A percentile compares a stretch with the other conserved stretches of the same genome.
Conservation (phyloP, 2,329 filamentous ascomycete species). For the Talaromyces marneffei region DNA sequence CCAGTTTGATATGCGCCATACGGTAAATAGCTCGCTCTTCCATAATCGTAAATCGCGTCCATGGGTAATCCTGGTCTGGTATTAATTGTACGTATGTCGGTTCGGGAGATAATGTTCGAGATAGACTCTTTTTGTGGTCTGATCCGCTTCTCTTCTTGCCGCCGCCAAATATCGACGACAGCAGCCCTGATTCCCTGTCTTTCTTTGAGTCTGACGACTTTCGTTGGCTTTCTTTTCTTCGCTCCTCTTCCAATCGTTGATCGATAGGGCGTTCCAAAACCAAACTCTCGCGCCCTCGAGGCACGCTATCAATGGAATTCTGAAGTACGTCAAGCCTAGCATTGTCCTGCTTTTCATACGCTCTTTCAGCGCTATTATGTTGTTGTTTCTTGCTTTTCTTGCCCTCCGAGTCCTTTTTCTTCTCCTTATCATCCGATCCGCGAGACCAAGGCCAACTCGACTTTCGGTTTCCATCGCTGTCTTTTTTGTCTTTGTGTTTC, state of each 20-base stretch:
- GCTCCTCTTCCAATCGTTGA: conserved; percentile 60
- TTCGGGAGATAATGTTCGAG: conserved; percentile 74
- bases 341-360: conserved; percentile 76
- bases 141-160: conserved; percentile 78
- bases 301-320: conserved; percentile 68
- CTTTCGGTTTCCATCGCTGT: conserved; percentile 65
- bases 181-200: conserved; percentile 80
- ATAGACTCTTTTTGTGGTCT: conserved; percentile 65
- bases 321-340: conserved; percentile 81
- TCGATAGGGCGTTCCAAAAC: conserved; percentile 72
- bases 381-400: conserved; percentile 51
- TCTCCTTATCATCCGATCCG: conserved; percentile 64
- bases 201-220: conserved; percentile 70
- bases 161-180: conserved; percentile 87
- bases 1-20: conserved; percentile 97
- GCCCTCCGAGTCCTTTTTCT: conserved; percentile 54
- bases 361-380: conserved; percentile 40
- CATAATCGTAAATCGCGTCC: conserved; percentile 89
- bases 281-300: conserved; percentile 67
- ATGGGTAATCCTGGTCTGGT: conserved; percentile 90
- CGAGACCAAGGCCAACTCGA: conserved; percentile 77
- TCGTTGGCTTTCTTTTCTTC: conserved; percentile 70
- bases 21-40: conserved; percentile 96
- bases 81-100: conserved; percentile 66
- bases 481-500: conserved; percentile 59